phyloP scores from a whole-genome alignment of 2,329 filamentous ascomycete species.

The Blastomyces percursus region DNA sequence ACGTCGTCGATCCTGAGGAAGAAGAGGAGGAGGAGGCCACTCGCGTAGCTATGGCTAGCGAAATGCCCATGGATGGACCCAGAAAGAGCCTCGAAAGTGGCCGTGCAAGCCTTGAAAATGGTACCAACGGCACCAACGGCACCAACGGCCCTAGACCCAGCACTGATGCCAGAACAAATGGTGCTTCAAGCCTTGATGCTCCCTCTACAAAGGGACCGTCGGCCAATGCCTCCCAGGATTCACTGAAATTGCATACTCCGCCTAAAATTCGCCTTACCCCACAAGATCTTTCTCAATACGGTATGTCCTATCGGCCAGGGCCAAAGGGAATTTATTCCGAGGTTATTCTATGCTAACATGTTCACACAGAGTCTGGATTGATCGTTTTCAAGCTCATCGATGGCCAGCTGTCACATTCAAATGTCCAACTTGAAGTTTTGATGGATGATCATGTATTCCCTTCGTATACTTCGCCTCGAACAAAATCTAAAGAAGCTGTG shows the following conservation, averaged over 20 bases:
- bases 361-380: constrained; percentile 63
- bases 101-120: constrained; percentile 6
- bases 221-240: constrained; percentile 38
- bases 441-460: constrained; percentile 95
- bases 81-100: constrained; percentile 18
- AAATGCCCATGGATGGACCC: constrained; percentile 10
- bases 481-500: constrained; percentile 55
- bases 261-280: constrained; percentile 69
- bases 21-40: constrained; percentile 35
- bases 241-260: constrained; percentile 29
- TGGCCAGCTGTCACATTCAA: constrained; percentile 64
- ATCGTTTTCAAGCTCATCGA: constrained; percentile 92
- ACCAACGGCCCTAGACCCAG: constrained; percentile 25
- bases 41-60: constrained; percentile 18
- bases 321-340: not conserved
- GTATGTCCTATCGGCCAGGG: constrained; percentile 32
- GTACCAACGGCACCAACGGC: constrained; percentile 10
- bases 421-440: constrained; percentile 72
- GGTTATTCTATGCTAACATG: constrained; percentile 24
- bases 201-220: constrained; percentile 27
- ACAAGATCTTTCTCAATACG: constrained; percentile 70
- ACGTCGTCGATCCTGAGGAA: constrained; percentile 76
- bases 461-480: constrained; percentile 70
- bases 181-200: constrained; percentile 25
- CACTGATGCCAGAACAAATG: constrained; percentile 14